Evolutionary conservation across 257 asterid genomes (phyloP), one percentile per base, ranked within the genome.

Genomic region (Nicotiana sylvestris): DNA sequence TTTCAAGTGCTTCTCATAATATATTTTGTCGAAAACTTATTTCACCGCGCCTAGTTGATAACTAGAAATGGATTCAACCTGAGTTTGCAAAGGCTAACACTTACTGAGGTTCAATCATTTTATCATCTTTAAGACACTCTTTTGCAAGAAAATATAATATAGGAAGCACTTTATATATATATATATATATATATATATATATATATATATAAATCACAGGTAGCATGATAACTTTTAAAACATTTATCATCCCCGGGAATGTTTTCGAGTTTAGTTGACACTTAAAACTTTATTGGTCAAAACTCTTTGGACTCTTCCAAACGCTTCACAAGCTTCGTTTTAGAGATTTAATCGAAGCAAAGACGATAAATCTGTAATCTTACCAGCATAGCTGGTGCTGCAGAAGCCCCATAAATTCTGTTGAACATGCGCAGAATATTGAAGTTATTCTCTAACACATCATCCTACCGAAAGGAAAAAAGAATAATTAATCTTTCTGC

Each of bases 341-440:
- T 18, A 37, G 56, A 69, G 43, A 25, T 2, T 39, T n/a, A 5
- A 69, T 69, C 2, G 57, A 69, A 39, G 77, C 10, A 69, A 39
- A 18, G 39, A 39, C 33, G 6, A 39, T 30, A 69, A 9, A n/a
- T 69, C 32, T 25, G 4, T 0, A 69, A 39, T 7, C 97, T 92
- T 81, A 96, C 99, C 95, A 93, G 90, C 92, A 89, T 93, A 84
- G 87, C 67, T 46, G 99, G 94, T 61, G 98, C 98, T 13, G 89
- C 79, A 58, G 97, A 89, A 85, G 98, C 91, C 81, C 99, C 98
- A 84, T 92, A 93, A 70, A 80, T 87, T 87, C 85, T 87, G 33
- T 90, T 93, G 83, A 89, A 94, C 99, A 96, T 94, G 80, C 96
- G 97, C 78, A 96, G 88, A 81, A 94, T 81, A 82, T 96, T 96